These are phyloP conservation scores for Arthrocladium fulminans DNA, from an alignment of 2,329 filamentous ascomycete genomes.

Conservation along the genomic window DNA sequence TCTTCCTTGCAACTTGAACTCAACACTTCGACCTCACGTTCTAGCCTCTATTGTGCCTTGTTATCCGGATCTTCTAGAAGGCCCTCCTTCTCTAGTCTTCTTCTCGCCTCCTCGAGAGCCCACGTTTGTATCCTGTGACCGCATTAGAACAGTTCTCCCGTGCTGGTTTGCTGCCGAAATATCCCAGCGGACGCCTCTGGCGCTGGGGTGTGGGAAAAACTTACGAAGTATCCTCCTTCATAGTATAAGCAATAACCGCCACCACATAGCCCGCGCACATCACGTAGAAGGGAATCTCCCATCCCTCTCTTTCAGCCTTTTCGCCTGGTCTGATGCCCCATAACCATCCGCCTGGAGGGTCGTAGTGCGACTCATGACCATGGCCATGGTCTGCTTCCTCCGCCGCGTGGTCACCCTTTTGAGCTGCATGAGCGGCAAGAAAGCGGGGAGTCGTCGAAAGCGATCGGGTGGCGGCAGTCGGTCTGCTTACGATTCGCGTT, in stretches of 20 bases:
- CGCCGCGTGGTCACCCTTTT: conserved; percentile 1
- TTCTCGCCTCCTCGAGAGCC: conserved; percentile 92
- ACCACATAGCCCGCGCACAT: conserved; percentile 46
- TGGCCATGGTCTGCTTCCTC: conserved; percentile 3
- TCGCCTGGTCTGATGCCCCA: conserved; percentile 90
- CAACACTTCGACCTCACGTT: no score
- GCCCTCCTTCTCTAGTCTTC: conserved; percentile 91
- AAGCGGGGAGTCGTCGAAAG: neutral
- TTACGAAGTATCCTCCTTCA: conserved; percentile 98
- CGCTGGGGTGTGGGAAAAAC: conserved; percentile 36
- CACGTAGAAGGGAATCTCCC: conserved; percentile 80
- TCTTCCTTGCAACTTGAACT: no score
- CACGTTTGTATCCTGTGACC: conserved; percentile 88
- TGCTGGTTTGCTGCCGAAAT: neutral
- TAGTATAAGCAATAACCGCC: conserved; percentile 73
- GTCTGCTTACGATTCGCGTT: neutral
- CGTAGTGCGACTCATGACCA: conserved; percentile 53
- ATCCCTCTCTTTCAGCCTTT: conserved; percentile 92
- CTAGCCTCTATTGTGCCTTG: conserved; percentile 13
- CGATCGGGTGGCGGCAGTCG: neutral
- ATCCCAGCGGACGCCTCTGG: neutral
- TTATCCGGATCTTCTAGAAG: conserved; percentile 69
- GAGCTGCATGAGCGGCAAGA: conserved; percentile 1
- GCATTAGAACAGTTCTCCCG: conserved; percentile 1
- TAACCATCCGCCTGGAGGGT: conserved; percentile 84